A percentile compares a stretch with the other conserved stretches of the same genome.
Conservation (phyloP, 2,329 filamentous ascomycete genomes). For the Aureobasidium zeae region DNA sequence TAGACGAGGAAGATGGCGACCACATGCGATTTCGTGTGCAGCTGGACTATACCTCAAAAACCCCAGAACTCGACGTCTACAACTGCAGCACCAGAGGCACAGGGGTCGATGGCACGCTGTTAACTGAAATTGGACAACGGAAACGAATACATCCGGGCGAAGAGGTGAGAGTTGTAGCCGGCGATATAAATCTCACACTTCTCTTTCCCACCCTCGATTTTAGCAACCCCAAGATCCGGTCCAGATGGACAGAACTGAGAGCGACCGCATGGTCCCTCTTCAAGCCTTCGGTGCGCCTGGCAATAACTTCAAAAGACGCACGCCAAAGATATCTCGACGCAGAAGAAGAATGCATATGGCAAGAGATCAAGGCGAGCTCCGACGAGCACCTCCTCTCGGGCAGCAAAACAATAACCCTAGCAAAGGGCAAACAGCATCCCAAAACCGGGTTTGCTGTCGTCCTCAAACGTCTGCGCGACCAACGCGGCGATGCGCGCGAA, state of each 20-base stretch:
- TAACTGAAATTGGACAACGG: neutral
- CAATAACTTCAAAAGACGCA: neutral
- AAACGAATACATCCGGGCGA: slow-evolving; percentile 4
- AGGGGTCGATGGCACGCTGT: slow-evolving; percentile 1
- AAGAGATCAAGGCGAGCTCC: neutral
- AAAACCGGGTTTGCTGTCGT: slow-evolving; percentile 10
- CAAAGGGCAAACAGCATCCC: slow-evolving; percentile 8
- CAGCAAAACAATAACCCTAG: slow-evolving; percentile 4
- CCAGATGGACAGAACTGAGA: slow-evolving; percentile 7
- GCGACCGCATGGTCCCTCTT: slow-evolving; percentile 5
- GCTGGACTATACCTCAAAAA: neutral
- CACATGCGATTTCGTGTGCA: slow-evolving; percentile 4
- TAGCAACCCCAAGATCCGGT: neutral
- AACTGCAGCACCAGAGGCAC: slow-evolving; percentile 4
- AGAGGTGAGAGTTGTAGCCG: neutral
- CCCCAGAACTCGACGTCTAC: slow-evolving; percentile 1
- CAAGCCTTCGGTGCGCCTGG: neutral
- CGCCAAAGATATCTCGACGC: slow-evolving; percentile 12
- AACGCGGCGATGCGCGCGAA: slow-evolving; percentile 4
- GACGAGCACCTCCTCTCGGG: slow-evolving; percentile 6
- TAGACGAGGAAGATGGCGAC: neutral
- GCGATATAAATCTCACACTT: neutral
- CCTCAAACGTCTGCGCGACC: slow-evolving; percentile 6
- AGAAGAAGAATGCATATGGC: slow-evolving; percentile 10
- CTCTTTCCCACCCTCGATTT: slow-evolving; percentile 4